Evolutionary conservation across 2,329 filamentous ascomycete genomes (phyloP), one percentile per base, ranked within the genome.

Genomic region (Mariannaea elegans): DNA sequence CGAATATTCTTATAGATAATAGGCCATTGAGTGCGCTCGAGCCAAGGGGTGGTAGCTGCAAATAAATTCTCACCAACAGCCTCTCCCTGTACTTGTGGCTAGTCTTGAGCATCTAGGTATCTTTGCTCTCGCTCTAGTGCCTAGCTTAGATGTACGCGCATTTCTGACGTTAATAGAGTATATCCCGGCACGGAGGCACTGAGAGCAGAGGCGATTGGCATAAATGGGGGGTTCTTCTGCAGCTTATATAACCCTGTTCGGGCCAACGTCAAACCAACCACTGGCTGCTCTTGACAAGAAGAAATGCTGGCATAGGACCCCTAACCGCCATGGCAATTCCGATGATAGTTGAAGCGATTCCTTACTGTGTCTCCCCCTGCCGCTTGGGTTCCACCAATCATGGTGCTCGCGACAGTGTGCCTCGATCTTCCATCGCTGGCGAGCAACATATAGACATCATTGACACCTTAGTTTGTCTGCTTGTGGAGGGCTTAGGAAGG

Each of bases 11-110:
- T 39, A 42, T 48, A 56, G n/a, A 42, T 48, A 14, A 36, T 27
- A 21, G n/a, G 53, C 53, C 32, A 56, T 38, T 16, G n/a, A n/a
- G 45, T 56, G 14, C 45, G 41, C 19, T 56, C 53, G 16, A 56
- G 21, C 45, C 36, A 56, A 13, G 48, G 38, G 23, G 44, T 49
- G 12, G 45, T 56, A 12, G 31, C 24, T 39, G 44, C 53, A 41
- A 56, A 56, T 13, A 32, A 42, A 13, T 21, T 18, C n/a, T 56
- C 24, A 24, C 36, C 53, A 12, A 56, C 34, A n/a, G 24, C 53
- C 27, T 56, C 49, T n/a, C 44, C 38, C 9, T 24, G 24, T 21
- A 49, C 16, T 6, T 24, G 45, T 42, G 34, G 53, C 16, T 56
- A 32, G 7, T 49, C 48, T 42, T 49, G 7, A 13, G 23, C 14